Evolutionary conservation across 768 basidiomycete species (phyloP), one percentile per base, ranked within the genome.

Genomic region (Psilocybe subaeruginosa): DNA sequence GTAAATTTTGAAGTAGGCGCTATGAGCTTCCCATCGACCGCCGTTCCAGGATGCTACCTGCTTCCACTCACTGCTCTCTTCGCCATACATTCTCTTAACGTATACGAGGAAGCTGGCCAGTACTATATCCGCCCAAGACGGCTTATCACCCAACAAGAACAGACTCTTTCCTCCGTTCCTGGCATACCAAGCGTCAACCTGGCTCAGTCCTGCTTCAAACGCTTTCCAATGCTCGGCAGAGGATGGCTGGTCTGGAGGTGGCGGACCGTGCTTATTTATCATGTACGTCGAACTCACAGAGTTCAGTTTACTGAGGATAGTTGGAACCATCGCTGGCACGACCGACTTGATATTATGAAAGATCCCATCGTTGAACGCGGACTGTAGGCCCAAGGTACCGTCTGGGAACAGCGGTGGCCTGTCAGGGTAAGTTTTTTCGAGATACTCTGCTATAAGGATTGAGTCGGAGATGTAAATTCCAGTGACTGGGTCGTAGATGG

Each of bases 391-490:
- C 5, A 59, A 33, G 73, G 66, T 65, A 16, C 60, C 60, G 23
- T 60, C 14, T 0, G 78, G 79, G 59, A 83, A 67, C 4, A 72
- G 57, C 8, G 52, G 54, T 0, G 72, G 73, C 1, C 72, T 69
- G 37, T 72, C 61, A 2, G 81, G 79, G 63, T 81, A 83, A 0
- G 69, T 68, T 14, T 64, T 70, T 29, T 84, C 82, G 43, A 82
- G 80, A 57, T 84, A 84, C 56, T 73, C 70, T 0, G 80, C 80
- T 52, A 83, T 83, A 16, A 67, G 66, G 56, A 75, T 71, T 5
- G 79, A 80, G 54, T 84, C 80, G 0, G 79, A 35, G 30, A 82
- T 27, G 58, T 73, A 66, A 8, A 58, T 62, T 1, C 70, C 69
- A 4, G 75, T 80, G 31, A 67, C 68, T 31, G 76, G 72, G 57